Evolutionary conservation across 352 stramenopile genomes (phyloP).

Genomic region (Halophytophthora polymorphica): DNA sequence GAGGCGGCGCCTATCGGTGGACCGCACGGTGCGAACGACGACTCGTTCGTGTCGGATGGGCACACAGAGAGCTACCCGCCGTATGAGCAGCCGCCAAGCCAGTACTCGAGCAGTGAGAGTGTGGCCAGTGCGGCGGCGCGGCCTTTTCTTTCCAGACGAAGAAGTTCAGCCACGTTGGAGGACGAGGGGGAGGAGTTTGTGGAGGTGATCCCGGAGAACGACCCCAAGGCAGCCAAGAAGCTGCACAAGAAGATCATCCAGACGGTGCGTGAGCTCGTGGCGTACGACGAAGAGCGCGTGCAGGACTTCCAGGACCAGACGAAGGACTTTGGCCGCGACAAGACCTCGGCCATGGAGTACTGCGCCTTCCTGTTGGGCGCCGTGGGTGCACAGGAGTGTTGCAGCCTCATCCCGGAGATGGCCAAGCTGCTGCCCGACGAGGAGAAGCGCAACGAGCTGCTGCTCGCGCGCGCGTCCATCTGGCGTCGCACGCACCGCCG

Average conservation of each 20-base stretch:
- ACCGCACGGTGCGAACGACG: conserved; percentile 7
- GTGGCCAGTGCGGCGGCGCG: background rate
- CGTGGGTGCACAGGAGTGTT: conserved; percentile 64
- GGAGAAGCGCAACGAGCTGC: conserved; percentile 52
- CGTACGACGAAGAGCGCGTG: conserved; percentile 66
- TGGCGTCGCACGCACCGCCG: conserved; percentile 55
- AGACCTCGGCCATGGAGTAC: conserved; percentile 70
- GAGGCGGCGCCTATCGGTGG: conserved; percentile 6
- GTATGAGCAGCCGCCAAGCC: conserved; percentile 6
- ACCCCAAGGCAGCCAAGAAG: conserved; percentile 59
- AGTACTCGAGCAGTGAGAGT: conserved; percentile 19
- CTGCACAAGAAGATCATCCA: conserved; percentile 74
- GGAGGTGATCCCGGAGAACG: conserved; percentile 45
- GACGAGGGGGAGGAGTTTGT: conserved; percentile 57
- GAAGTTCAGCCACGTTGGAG: conserved; percentile 27
- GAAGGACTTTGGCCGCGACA: conserved; percentile 69
- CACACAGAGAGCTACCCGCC: conserved; percentile 15
- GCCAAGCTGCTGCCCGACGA: conserved; percentile 64
- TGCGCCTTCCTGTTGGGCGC: conserved; percentile 71
- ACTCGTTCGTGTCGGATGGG: conserved; percentile 9
- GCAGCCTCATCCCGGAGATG: conserved; percentile 73
- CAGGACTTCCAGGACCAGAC: conserved; percentile 80
- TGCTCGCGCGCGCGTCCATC: conserved; percentile 61
- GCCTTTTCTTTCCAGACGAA: conserved; percentile 19
- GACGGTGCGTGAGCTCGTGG: conserved; percentile 57